A percentile compares a stretch with the other conserved stretches of the same genome.
phyloP scores from a whole-genome alignment of 805 yeast genomes.

The Vanderwaltozyma polyspora region DNA sequence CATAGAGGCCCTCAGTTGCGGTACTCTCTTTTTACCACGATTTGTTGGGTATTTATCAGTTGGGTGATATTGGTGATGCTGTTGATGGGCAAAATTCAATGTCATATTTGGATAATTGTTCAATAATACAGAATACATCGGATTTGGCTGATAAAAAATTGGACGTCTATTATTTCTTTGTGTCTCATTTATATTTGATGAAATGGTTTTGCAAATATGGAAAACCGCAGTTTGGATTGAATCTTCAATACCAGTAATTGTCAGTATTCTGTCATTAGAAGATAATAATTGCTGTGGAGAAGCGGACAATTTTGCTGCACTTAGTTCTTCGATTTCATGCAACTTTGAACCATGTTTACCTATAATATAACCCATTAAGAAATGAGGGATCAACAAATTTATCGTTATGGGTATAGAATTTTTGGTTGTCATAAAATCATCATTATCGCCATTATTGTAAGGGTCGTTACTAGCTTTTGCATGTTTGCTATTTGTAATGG shows the following conservation, averaged over 20 bases:
- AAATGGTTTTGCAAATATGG: constrained; percentile 55
- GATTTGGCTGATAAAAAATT: constrained; percentile 24
- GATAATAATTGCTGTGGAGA: constrained; percentile 61
- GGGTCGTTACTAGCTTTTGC: background rate
- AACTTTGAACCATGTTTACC: constrained; percentile 68
- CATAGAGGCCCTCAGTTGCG: constrained; percentile 8
- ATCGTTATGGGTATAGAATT: constrained; percentile 44
- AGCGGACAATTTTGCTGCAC: constrained; percentile 68
- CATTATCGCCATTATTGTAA: background rate
- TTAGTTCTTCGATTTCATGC: constrained; percentile 69
- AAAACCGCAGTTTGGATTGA: constrained; percentile 77
- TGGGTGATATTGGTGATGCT: constrained; percentile 21
- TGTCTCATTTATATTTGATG: background rate
- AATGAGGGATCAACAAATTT: constrained; percentile 62
- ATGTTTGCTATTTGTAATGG: constrained; percentile 28
- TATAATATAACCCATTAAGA: constrained; percentile 67
- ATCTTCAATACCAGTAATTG: constrained; percentile 71
- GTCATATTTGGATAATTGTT: constrained; percentile 1
- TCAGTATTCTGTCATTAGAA: constrained; percentile 65
- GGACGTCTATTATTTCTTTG: constrained; percentile 4
- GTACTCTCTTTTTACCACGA: constrained; percentile 9
- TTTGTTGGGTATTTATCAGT: constrained; percentile 11
- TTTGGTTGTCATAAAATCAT: constrained; percentile 3
- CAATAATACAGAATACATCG: constrained; percentile 5
- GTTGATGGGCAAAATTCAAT: constrained; percentile 10